These are phyloP conservation scores for Darksidea phi DNA, from an alignment of 495 filamentous ascomycete species.

Conservation along the genomic window DNA sequence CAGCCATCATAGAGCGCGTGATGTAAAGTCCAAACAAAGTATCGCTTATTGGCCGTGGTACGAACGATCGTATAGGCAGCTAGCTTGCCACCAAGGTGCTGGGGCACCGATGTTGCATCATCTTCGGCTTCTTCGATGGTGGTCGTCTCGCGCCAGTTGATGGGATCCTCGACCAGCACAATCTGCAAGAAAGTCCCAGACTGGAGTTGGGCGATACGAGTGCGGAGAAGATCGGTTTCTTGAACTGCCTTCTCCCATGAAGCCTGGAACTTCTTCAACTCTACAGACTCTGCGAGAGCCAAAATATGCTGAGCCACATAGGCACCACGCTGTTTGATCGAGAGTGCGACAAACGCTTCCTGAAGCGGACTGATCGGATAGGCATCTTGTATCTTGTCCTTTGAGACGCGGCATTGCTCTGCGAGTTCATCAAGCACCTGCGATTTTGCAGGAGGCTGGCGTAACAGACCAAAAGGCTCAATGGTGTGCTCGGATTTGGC, in stretches of 20 bases:
- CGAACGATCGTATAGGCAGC: slow-evolving; percentile 26
- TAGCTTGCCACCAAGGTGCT: slow-evolving; percentile 17
- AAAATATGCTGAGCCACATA: slow-evolving; percentile 49
- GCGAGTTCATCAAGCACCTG: slow-evolving; percentile 49
- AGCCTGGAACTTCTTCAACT: slow-evolving; percentile 46
- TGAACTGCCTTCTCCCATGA: slow-evolving; percentile 50
- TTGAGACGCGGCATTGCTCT: slow-evolving; percentile 46
- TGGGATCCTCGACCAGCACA: slow-evolving; percentile 33
- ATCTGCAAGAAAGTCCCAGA: slow-evolving; percentile 27
- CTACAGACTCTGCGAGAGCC: slow-evolving; percentile 44
- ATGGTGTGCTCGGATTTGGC: slow-evolving; percentile 21
- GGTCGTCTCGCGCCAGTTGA: slow-evolving; percentile 19
- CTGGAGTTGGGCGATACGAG: slow-evolving; percentile 43
- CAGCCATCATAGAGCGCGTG: slow-evolving; percentile 43
- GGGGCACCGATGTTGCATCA: slow-evolving; percentile 3
- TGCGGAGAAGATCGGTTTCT: slow-evolving; percentile 44
- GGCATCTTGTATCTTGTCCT: slow-evolving; percentile 51
- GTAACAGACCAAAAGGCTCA: slow-evolving; percentile 52
- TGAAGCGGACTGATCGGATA: slow-evolving; percentile 60
- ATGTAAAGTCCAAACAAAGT: slow-evolving; percentile 41
- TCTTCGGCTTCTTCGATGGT: slow-evolving; percentile 18
- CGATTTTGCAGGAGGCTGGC: slow-evolving; percentile 31
- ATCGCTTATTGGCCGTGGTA: slow-evolving; percentile 10
- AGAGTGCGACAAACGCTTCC: slow-evolving; percentile 53
- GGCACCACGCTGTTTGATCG: slow-evolving; percentile 44